Evolutionary conservation across 164 flowering plant species (phyloP), one percentile per base, ranked within the genome.

Genomic region (Nelumbo lutea): DNA sequence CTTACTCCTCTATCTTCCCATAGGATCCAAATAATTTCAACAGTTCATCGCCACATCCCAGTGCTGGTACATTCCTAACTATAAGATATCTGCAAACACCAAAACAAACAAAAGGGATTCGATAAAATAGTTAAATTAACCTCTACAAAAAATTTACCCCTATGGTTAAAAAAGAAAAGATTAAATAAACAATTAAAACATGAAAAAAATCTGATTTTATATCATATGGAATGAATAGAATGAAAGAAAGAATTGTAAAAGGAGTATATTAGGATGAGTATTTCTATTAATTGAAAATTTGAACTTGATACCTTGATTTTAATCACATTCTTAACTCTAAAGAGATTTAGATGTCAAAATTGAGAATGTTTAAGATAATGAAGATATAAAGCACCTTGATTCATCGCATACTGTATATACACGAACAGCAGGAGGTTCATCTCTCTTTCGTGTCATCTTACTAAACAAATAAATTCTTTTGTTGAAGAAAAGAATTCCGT

Each of bases 381-480:
- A 27, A 27, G 27, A 27, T 27, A 27, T 27, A 27, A 27, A 27
- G 27, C 27, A 88, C 98, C 87, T 89, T 38, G 98, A 95, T 79
- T 95, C 98, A 62, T 95, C 97, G 74, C 97, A 90, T 65, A 95
- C 97, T 0, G 98, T 92, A 72, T 90, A 92, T 1, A 90, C 98
- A 42, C 96, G 90, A 79, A 90, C 81, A n/a, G 94, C 94, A 1
- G 87, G 84, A 52, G 84, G 77, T 50, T 86, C 90, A 65, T 90
- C 96, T 81, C 71, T 83, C 82, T 76, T 79, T 70, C 84, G 83
- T 67, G 85, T 82, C 89, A 86, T 89, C 39, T 62, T 27, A 27
- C 27, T 27, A 27, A 27, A 27, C 27, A 27, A 27, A 27, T 27
- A 27, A 27, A 27, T 27, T 27, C 27, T 27, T 27, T 27, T 27